These are phyloP conservation scores for Hyaloperonospora brassicae DNA, from an alignment of 352 stramenopile species.

Conservation along the genomic window DNA sequence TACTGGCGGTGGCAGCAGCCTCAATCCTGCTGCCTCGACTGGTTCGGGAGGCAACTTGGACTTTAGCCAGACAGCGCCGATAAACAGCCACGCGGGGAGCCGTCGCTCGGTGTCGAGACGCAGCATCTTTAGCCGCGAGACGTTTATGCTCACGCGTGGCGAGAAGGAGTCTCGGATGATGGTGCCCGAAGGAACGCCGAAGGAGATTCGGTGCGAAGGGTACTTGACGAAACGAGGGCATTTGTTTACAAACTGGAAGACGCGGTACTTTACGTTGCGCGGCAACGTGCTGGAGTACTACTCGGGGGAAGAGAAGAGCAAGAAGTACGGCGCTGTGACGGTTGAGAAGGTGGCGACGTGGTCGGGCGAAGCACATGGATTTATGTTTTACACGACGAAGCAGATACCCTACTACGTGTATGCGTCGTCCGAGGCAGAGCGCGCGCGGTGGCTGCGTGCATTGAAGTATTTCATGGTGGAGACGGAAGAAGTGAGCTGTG, in stretches of 20 bases:
- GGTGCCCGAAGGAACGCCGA: conserved; percentile 47
- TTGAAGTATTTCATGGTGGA: conserved; percentile 82
- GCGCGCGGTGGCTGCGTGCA: conserved; percentile 70
- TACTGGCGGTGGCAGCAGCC: conserved; percentile 8
- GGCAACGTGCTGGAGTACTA: conserved; percentile 83
- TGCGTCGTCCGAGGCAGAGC: conserved; percentile 67
- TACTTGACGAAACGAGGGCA: conserved; percentile 84
- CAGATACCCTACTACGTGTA: conserved; percentile 88
- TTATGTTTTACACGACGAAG: conserved; percentile 88
- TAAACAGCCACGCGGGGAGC: conserved; percentile 18
- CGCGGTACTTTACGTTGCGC: conserved; percentile 80
- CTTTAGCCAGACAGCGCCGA: conserved; percentile 29
- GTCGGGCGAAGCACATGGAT: conserved; percentile 78
- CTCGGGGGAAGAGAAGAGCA: conserved; percentile 72
- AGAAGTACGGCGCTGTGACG: conserved; percentile 79
- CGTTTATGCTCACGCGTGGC: conserved; percentile 67
- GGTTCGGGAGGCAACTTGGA: conserved; percentile 15
- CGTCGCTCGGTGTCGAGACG: conserved; percentile 54
- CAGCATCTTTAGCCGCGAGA: conserved; percentile 68
- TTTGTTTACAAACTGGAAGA: conserved; percentile 88
- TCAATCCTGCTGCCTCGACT: conserved; percentile 21
- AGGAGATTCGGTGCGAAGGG: conserved; percentile 68
- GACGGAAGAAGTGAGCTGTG: conserved; percentile 76
- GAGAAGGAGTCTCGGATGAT: conserved; percentile 54
- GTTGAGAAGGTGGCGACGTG: conserved; percentile 82